Evolutionary conservation across 169 alveolate species (phyloP).

Genomic region (Blepharisma undulans): DNA sequence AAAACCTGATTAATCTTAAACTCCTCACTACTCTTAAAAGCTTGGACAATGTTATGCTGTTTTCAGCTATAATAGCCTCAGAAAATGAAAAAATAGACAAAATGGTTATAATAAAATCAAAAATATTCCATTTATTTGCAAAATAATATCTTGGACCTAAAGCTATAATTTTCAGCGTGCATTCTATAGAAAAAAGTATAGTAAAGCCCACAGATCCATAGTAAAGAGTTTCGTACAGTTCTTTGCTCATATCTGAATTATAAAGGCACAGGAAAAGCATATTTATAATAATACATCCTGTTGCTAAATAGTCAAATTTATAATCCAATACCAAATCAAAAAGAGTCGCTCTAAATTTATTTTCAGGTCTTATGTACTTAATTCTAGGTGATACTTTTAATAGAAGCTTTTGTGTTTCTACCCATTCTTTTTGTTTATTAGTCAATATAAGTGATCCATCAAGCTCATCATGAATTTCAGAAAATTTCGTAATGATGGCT

Average conservation of each 20-base stretch:
- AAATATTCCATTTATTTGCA: constrained; percentile 76
- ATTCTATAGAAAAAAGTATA: not conserved
- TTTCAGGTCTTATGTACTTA: constrained; percentile 61
- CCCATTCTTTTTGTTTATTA: constrained; percentile 75
- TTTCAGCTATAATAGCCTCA: constrained; percentile 46
- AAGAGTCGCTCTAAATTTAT: constrained; percentile 41
- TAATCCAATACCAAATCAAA: constrained; percentile 54
- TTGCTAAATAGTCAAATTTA: constrained; percentile 60
- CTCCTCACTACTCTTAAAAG: constrained; percentile 83
- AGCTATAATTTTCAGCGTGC: not conserved
- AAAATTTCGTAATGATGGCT: constrained; percentile 72
- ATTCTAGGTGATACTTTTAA: constrained; percentile 56
- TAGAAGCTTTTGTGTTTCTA: constrained; percentile 69
- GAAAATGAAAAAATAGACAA: constrained; percentile 53
- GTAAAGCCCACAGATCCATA: constrained; percentile 63
- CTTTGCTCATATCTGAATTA: constrained; percentile 56
- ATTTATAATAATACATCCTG: constrained; percentile 66
- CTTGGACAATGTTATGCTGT: constrained; percentile 69
- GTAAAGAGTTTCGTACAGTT: constrained; percentile 48
- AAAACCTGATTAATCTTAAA: constrained; percentile 75
- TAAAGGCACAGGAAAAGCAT: constrained; percentile 71
- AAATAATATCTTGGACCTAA: constrained; percentile 70
- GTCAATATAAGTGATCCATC: constrained; percentile 73
- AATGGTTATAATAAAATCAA: constrained; percentile 78
- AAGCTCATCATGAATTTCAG: constrained; percentile 64